phyloP scores from a whole-genome alignment of 345 rosid species.

The Aegle marmelos region DNA sequence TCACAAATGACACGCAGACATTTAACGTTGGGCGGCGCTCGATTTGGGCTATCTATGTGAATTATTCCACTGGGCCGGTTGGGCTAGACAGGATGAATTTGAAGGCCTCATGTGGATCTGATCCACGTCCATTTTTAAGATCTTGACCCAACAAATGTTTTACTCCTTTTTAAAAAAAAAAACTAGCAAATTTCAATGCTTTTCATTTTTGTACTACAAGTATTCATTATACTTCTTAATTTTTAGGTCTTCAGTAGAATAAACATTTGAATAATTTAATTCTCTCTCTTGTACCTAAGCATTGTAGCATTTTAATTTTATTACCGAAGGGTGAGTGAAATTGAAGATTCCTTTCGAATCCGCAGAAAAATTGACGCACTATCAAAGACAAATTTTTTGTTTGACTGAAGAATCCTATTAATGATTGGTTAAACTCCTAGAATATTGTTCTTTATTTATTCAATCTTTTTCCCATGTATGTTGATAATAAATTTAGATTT shows the following conservation, averaged over 20 bases:
- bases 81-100: neutral
- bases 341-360: neutral
- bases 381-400: neutral
- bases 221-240: no score
- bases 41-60: neutral
- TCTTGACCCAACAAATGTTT: no score
- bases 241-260: no score
- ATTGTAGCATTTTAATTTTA: neutral
- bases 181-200: no score
- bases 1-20: slow-evolving; percentile 19
- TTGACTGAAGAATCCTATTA: no score
- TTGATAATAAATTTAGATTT: no score
- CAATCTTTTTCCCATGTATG: no score
- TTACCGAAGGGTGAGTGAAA: neutral
- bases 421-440: no score
- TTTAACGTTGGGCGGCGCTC: neutral
- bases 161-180: no score
- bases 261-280: neutral
- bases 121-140: neutral
- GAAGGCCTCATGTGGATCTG: neutral
- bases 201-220: no score
- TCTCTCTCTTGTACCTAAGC: neutral
- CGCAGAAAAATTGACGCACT: neutral
- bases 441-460: no score
- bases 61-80: neutral